These are phyloP conservation scores for Penicillium psychrofluorescens DNA, from an alignment of 495 filamentous ascomycete genomes.

Conservation along the genomic window DNA sequence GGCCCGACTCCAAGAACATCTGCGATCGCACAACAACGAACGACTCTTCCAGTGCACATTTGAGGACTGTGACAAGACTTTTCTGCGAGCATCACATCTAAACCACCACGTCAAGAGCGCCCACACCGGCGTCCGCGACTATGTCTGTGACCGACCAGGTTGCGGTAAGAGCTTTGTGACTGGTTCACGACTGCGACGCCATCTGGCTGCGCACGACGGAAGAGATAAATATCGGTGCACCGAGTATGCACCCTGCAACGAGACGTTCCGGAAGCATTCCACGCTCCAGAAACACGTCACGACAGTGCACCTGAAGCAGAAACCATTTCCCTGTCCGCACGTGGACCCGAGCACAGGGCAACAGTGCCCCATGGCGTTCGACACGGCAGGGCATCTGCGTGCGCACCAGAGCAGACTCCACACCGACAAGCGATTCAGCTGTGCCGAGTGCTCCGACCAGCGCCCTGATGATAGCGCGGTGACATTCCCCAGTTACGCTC, in stretches of 20 bases:
- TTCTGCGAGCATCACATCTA: constrained; percentile 74
- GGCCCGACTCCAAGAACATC: constrained; percentile 67
- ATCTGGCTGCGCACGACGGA: constrained; percentile 60
- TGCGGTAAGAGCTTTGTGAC: constrained; percentile 80
- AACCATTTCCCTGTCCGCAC: constrained; percentile 59
- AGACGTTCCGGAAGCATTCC: constrained; percentile 80
- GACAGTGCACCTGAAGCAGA: constrained; percentile 57
- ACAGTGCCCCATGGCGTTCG: constrained; percentile 61
- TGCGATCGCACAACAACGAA: constrained; percentile 73
- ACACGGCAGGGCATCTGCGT: constrained; percentile 59
- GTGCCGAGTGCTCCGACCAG: constrained; percentile 52
- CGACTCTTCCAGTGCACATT: constrained; percentile 64
- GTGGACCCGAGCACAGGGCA: constrained; percentile 48
- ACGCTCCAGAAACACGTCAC: constrained; percentile 80
- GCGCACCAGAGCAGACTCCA: constrained; percentile 67
- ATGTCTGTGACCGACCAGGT: constrained; percentile 59
- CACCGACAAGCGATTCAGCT: constrained; percentile 60
- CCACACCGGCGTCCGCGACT: constrained; percentile 64
- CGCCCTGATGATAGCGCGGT: constrained; percentile 17
- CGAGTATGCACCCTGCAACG: constrained; percentile 64
- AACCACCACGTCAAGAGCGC: constrained; percentile 73
- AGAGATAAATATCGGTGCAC: constrained; percentile 64
- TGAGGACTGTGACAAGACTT: constrained; percentile 68
- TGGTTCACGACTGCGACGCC: constrained; percentile 61
- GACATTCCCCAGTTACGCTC: constrained; percentile 63